phyloP scores from a whole-genome alignment of 805 yeast genomes.

The Torulaspora microellipsoides region DNA sequence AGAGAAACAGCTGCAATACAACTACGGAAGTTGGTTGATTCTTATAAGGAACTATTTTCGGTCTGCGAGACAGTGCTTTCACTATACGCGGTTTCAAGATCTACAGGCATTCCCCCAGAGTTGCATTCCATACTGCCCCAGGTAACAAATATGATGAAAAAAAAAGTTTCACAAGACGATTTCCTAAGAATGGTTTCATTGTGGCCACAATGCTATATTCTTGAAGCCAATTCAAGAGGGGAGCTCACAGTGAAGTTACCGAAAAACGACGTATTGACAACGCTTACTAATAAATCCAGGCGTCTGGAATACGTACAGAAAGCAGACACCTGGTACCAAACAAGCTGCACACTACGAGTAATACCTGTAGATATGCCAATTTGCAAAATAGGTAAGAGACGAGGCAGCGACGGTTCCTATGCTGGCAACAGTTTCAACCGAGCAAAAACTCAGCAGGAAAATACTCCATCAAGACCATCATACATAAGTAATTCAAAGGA shows the following conservation, averaged over 20 bases:
- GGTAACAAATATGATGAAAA: constrained; percentile 28
- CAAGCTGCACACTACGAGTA: not conserved
- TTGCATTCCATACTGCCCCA: constrained; percentile 27
- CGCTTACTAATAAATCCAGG: constrained; percentile 27
- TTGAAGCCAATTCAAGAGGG: constrained; percentile 22
- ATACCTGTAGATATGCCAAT: constrained; percentile 24
- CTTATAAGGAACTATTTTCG: constrained; percentile 24
- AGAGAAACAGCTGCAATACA: constrained; percentile 15
- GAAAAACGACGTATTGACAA: constrained; percentile 11
- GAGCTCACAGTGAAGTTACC: constrained; percentile 26
- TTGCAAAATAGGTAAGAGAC: constrained; percentile 23
- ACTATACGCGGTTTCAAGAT: constrained; percentile 23
- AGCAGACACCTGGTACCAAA: constrained; percentile 24
- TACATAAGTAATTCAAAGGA: constrained; percentile 23
- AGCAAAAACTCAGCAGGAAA: not conserved
- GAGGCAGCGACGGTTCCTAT: constrained; percentile 17
- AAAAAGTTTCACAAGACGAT: constrained; percentile 23
- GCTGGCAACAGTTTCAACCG: not conserved
- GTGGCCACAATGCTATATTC: constrained; percentile 29
- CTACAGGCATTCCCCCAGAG: constrained; percentile 17
- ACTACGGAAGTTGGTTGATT: constrained; percentile 16
- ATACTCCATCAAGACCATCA: constrained; percentile 1
- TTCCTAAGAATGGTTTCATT: constrained; percentile 27
- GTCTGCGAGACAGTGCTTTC: constrained; percentile 29
- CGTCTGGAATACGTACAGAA: constrained; percentile 22